These are phyloP conservation scores for Malus sylvestris DNA, from an alignment of 306 rosid species.

Conservation along the genomic window DNA sequence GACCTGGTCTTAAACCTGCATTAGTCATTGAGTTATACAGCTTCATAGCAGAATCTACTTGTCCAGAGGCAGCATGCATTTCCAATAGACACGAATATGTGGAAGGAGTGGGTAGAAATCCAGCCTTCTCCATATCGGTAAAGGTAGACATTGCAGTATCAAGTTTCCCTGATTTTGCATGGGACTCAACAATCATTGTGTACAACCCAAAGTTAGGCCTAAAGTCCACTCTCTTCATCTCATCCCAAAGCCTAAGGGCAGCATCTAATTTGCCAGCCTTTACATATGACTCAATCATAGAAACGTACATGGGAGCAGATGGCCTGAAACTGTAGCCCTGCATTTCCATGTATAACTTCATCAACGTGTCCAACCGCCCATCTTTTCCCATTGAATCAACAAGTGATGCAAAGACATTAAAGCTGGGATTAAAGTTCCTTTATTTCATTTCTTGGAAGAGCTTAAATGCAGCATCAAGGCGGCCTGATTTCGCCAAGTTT, in stretches of 20 bases:
- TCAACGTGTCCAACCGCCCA: slow-evolving; percentile 74
- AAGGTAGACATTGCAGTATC: slow-evolving; percentile 81
- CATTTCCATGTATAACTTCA: slow-evolving; percentile 91
- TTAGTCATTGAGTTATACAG: slow-evolving; percentile 85
- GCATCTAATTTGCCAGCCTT: slow-evolving; percentile 92
- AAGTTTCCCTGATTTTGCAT: slow-evolving; percentile 91
- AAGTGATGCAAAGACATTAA: slow-evolving; percentile 53
- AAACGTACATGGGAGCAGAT: slow-evolving; percentile 58
- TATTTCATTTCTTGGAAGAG: slow-evolving; percentile 82
- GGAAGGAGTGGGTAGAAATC: slow-evolving; percentile 90
- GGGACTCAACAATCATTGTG: slow-evolving; percentile 79
- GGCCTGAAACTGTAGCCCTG: slow-evolving; percentile 65
- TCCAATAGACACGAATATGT: slow-evolving; percentile 84
- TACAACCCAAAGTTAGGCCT: slow-evolving; percentile 93
- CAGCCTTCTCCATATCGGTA: slow-evolving; percentile 93
- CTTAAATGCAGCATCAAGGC: slow-evolving; percentile 87
- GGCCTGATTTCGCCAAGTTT: slow-evolving; percentile 82
- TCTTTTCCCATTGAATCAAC: slow-evolving; percentile 97
- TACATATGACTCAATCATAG: slow-evolving; percentile 80
- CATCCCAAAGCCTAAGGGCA: slow-evolving; percentile 83
- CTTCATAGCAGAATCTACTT: slow-evolving; percentile 85
- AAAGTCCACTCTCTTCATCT: slow-evolving; percentile 81
- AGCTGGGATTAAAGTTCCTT: slow-evolving; percentile 57
- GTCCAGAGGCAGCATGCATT: slow-evolving; percentile 90
- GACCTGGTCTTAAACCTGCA: slow-evolving; percentile 80